Evolutionary conservation across 108 stramenopile genomes (phyloP).

Genomic region (Skeletonema potamos): DNA sequence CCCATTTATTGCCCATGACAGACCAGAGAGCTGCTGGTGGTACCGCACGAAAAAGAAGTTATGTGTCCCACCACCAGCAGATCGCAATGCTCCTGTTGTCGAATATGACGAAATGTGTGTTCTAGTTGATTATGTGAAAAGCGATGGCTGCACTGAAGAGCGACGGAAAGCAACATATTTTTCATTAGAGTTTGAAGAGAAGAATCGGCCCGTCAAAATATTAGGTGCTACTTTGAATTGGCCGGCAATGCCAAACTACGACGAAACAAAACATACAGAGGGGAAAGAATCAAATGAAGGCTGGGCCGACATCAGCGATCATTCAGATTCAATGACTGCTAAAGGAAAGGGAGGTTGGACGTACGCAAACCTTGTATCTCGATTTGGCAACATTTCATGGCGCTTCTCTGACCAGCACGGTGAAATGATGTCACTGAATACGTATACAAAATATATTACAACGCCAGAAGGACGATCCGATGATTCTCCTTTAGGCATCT

Average conservation of each 20-base stretch:
- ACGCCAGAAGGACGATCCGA: conserved; percentile 60
- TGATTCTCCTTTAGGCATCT: conserved; percentile 83
- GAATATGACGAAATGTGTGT: conserved; percentile 12
- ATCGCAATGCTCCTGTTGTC: conserved; percentile 18
- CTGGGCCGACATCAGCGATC: conserved; percentile 20
- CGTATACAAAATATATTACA: conserved; percentile 69
- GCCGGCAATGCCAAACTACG: conserved; percentile 61
- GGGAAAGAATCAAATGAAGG: background rate
- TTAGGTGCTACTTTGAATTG: conserved; percentile 63
- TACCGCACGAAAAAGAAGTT: conserved; percentile 20
- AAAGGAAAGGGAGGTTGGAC: conserved; percentile 50
- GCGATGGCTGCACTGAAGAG: conserved; percentile 2
- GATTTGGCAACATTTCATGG: conserved; percentile 66
- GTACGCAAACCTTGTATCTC: conserved; percentile 55
- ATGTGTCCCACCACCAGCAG: conserved; percentile 7
- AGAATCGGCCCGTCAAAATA: conserved; percentile 73
- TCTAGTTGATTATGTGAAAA: conserved; percentile 12
- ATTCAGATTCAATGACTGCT: conserved; percentile 20
- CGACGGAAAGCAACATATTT: conserved; percentile 44
- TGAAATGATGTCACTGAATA: conserved; percentile 65
- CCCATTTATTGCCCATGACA: conserved; percentile 27
- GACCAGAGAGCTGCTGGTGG: conserved; percentile 47
- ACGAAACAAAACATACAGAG: background rate
- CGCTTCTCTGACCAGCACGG: conserved; percentile 84
- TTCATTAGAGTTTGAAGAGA: conserved; percentile 54